Evolutionary conservation across 768 basidiomycete genomes (phyloP), one percentile per base, ranked within the genome.

Genomic region (Boletus vinaceobasis): DNA sequence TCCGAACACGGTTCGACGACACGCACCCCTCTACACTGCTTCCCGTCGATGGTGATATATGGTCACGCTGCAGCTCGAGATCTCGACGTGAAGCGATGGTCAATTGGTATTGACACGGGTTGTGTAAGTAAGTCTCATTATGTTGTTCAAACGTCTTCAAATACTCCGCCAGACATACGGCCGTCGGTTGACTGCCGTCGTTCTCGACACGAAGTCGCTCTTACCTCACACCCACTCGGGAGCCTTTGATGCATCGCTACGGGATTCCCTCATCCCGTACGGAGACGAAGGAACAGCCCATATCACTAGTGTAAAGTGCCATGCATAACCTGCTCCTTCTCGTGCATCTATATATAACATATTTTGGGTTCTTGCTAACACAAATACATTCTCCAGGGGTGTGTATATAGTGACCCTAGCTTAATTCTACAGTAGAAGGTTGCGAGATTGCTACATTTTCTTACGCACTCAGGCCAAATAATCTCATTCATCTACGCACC

Each of bases 1-100:
- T 43, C 54, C 15, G 2, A 40, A 29, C 51, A 42, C 29, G 23
- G 33, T 38, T 45, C 38, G 13, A 37, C n/a, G 35, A 29, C 31
- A 27, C 66, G 64, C 48, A 61, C 66, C 5, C 35, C 59, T 6
- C 65, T 87, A 10, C 81, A 82, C 5, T 93, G 90, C 61, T 79
- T 82, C 60, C 88, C 91, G 2, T 77, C 83, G 1, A 88, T 81
- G 37, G 84, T 92, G n/a, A 71, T 96, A 7, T 97, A 96, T 68
- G 95, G 93, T 0, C 95, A 97, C 64, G 79, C 85, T 8, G 93
- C 94, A 6, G 74, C 79, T 4, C 77, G 90, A 27, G 90, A 89
- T 13, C 76, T 97, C 13, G 91, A 94, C 67, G 70, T 93, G 60
- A 86, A 88, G 57, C 77, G 88, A 21, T 96, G 88, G 87, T 83